Percentiles rank a stretch among this genome's conserved stretches.
Conservation (phyloP, 2,329 filamentous ascomycete genomes). For the Elsinoe fawcettii region DNA sequence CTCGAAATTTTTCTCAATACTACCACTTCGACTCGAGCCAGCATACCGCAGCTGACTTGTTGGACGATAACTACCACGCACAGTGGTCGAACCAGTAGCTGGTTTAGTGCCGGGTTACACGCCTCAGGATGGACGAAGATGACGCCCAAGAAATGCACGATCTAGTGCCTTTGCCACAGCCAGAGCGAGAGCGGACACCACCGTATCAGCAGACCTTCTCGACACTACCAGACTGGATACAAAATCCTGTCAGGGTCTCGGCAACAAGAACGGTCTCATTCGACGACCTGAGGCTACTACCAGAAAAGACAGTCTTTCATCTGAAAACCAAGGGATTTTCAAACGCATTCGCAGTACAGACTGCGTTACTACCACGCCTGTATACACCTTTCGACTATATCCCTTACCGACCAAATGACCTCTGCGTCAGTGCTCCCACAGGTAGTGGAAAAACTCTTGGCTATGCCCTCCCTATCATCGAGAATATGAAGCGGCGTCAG, state of each 20-base stretch:
- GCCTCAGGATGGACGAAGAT: constrained; percentile 19
- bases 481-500: constrained; percentile 47
- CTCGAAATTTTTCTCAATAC: too few species aligned
- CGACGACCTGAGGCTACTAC: constrained; percentile 48
- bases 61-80: not conserved
- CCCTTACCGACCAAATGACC: constrained; percentile 59
- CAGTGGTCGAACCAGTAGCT: too few species aligned
- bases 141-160: constrained; percentile 39
- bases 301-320: constrained; percentile 50
- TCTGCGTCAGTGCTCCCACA: constrained; percentile 86
- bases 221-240: constrained; percentile 73
- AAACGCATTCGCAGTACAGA: constrained; percentile 71
- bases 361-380: constrained; percentile 70
- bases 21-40: too few species aligned
- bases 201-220: constrained; percentile 61
- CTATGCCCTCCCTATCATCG: constrained; percentile 79
- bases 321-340: constrained; percentile 62
- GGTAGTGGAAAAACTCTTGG: constrained; percentile 93
- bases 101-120: too few species aligned
- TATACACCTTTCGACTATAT: constrained; percentile 49
- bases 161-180: constrained; percentile 75
- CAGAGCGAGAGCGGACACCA: constrained; percentile 52
- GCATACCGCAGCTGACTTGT: too few species aligned
- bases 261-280: constrained; percentile 56
- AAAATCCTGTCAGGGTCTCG: constrained; percentile 62